Conservation (phyloP, 305 asterid genomes). For the Solanum aculeatissimum region DNA sequence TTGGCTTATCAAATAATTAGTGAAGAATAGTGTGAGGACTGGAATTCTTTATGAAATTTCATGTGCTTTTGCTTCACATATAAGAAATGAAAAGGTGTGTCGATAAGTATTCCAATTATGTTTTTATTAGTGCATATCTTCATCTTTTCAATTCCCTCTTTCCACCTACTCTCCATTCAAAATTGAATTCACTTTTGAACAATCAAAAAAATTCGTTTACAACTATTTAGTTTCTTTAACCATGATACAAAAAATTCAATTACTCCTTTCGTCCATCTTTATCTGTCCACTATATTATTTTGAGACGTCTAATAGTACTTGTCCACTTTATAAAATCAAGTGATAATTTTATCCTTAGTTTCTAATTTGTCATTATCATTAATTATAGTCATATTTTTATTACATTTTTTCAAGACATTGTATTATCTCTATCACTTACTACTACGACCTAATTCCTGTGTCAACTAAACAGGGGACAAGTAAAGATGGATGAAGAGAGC, state of each 20-base stretch:
- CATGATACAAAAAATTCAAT: not conserved
- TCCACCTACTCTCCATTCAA: not conserved
- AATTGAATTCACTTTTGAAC: not conserved
- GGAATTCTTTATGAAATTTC: not conserved
- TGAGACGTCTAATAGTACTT: too few relatives aligned
- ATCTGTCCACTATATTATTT: too few relatives aligned
- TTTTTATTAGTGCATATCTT: not conserved
- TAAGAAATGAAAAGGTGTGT: not conserved
- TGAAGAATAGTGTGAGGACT: not conserved
- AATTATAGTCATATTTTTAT: too few relatives aligned
- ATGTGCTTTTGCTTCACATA: not conserved
- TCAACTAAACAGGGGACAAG: too few relatives aligned
- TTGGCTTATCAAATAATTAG: not conserved
- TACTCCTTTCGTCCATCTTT: too few relatives aligned
- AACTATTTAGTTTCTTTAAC: not conserved
- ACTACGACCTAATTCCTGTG: too few relatives aligned
- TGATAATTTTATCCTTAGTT: too few relatives aligned
- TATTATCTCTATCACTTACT: too few relatives aligned
- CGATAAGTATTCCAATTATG: not conserved
- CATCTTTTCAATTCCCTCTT: not conserved
- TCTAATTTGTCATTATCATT: too few relatives aligned
- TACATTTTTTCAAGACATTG: too few relatives aligned
- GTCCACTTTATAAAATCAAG: too few relatives aligned
- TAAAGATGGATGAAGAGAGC: too few relatives aligned
- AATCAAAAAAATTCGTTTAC: not conserved